Evolutionary conservation across 202 grass and related monocot species (phyloP).

Genomic region (Brachypodium distachyon): DNA sequence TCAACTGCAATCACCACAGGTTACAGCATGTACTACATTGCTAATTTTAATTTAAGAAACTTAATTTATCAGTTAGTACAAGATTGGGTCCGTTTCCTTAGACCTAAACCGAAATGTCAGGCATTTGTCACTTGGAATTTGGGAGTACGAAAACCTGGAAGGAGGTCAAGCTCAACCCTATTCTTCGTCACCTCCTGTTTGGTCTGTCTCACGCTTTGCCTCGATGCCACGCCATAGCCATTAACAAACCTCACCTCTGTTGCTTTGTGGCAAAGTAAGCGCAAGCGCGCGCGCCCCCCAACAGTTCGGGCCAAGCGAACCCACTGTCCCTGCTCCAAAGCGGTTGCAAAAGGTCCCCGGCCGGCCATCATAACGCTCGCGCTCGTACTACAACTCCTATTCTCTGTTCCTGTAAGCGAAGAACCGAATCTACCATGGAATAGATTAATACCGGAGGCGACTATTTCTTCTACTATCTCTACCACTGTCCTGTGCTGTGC

Average conservation of each 20-base stretch:
- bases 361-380: constrained; percentile 15
- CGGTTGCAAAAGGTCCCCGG: not conserved
- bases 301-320: constrained; percentile 6
- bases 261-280: constrained; percentile 45
- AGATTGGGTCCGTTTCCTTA: too few species aligned
- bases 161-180: not conserved
- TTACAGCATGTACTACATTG: too few species aligned
- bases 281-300: constrained; percentile 3
- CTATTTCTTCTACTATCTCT: not conserved
- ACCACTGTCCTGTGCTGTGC: not conserved
- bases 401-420: not conserved
- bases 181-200: not conserved
- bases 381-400: not conserved
- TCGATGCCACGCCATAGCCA: constrained; percentile 13
- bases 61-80: too few species aligned
- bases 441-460: not conserved
- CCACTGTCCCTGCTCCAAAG: constrained; percentile 6
- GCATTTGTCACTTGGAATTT: not conserved
- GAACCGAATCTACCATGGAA: constrained; percentile 8
- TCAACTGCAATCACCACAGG: too few species aligned
- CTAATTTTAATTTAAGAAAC: too few species aligned
- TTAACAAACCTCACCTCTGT: constrained; percentile 28
- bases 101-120: not conserved
- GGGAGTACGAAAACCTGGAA: not conserved
- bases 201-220: not conserved